Percentiles rank a stretch among this genome's conserved stretches.
Conservation (phyloP, 1,139 yeast genomes). For the Blastobotrys ciferrii region DNA sequence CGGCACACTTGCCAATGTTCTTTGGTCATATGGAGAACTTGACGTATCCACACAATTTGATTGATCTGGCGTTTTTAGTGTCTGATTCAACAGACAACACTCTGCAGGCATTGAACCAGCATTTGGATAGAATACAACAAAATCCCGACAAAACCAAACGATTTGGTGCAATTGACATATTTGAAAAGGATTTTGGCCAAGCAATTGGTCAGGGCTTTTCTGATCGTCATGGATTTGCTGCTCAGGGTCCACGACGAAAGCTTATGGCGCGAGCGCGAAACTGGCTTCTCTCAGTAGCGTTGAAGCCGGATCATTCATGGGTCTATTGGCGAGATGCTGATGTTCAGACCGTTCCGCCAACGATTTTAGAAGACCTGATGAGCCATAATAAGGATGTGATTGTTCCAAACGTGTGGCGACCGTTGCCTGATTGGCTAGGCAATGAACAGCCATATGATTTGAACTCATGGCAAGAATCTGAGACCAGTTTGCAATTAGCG, state of each 20-base stretch:
- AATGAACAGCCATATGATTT: slow-evolving; percentile 87
- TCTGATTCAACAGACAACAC: slow-evolving; percentile 70
- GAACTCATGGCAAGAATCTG: slow-evolving; percentile 88
- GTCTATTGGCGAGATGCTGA: slow-evolving; percentile 81
- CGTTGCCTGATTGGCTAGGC: slow-evolving; percentile 85
- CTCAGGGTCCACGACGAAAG: slow-evolving; percentile 71
- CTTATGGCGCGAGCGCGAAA: slow-evolving; percentile 73
- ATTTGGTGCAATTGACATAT: slow-evolving; percentile 57
- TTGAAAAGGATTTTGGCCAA: slow-evolving; percentile 64
- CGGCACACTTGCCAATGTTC: slow-evolving; percentile 64
- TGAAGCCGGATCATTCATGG: slow-evolving; percentile 71
- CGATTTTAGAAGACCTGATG: slow-evolving; percentile 65
- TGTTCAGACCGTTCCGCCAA: slow-evolving; percentile 60
- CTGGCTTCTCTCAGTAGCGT: slow-evolving; percentile 62
- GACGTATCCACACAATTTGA: slow-evolving; percentile 64
- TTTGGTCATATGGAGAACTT: slow-evolving; percentile 57
- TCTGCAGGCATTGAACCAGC: slow-evolving; percentile 46
- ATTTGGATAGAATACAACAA: slow-evolving; percentile 49
- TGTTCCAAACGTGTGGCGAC: slow-evolving; percentile 91
- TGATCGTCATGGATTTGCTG: slow-evolving; percentile 71
- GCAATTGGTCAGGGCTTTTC: slow-evolving; percentile 79
- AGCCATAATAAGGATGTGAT: slow-evolving; percentile 62
- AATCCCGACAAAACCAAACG: slow-evolving; percentile 60
- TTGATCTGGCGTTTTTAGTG: slow-evolving; percentile 63
- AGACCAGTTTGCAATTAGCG: slow-evolving; percentile 78